A percentile compares a stretch with the other conserved stretches of the same genome.
Evolutionary conservation across 2,329 filamentous ascomycete species (phyloP).

Genomic region (Cercospora nicotianae): DNA sequence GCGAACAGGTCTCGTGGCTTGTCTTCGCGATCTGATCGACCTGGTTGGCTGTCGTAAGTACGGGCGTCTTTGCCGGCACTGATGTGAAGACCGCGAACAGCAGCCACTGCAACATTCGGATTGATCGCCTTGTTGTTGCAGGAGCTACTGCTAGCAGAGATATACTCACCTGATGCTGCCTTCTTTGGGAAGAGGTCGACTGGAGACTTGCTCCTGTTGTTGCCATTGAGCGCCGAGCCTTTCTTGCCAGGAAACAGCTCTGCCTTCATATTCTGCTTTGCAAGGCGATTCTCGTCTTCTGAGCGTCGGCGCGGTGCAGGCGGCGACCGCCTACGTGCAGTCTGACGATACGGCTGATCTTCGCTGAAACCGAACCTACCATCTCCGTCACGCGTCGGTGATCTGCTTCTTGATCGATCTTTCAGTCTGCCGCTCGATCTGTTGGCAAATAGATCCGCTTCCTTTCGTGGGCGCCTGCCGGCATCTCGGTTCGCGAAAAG

Average conservation of each 20-base stretch:
- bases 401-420: slow-evolving; percentile 56
- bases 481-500: slow-evolving; percentile 21
- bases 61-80: not conserved
- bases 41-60: slow-evolving; percentile 24
- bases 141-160: slow-evolving; percentile 25
- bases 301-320: slow-evolving; percentile 37
- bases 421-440: slow-evolving; percentile 50
- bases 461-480: slow-evolving; percentile 19
- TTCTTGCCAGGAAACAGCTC: slow-evolving; percentile 45
- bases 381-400: slow-evolving; percentile 52
- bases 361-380: slow-evolving; percentile 53
- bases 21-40: slow-evolving; percentile 15
- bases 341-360: slow-evolving; percentile 47
- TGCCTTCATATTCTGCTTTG: slow-evolving; percentile 35
- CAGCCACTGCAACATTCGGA: not conserved
- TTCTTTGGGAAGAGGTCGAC: slow-evolving; percentile 34
- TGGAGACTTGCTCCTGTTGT: slow-evolving; percentile 13
- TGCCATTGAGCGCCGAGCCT: not conserved
- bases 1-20: slow-evolving; percentile 26
- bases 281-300: slow-evolving; percentile 27
- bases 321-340: slow-evolving; percentile 46
- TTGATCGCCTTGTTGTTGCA: slow-evolving; percentile 4
- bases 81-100: not conserved
- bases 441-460: slow-evolving; percentile 38
- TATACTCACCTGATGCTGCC: slow-evolving; percentile 25